phyloP scores from a whole-genome alignment of 164 flowering plant species.

The Platanus orientalis region DNA sequence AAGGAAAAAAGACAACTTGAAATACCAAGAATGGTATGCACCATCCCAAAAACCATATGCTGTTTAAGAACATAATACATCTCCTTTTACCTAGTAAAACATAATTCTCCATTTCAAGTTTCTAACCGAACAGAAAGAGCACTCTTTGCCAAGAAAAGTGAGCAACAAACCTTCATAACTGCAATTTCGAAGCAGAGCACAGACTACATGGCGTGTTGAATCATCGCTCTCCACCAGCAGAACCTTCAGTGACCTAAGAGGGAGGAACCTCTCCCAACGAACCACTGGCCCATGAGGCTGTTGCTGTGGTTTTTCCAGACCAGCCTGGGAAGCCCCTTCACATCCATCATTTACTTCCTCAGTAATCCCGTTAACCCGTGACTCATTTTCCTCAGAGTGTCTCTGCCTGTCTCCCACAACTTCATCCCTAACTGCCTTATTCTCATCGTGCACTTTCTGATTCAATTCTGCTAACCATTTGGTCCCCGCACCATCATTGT shows the following conservation, averaged over 20 bases:
- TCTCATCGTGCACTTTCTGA: slow-evolving; percentile 25
- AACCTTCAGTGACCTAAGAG: slow-evolving; percentile 47
- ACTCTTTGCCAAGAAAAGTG: not conserved
- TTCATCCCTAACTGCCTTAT: slow-evolving; percentile 36
- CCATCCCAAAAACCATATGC: not conserved
- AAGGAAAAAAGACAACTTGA: too few relatives aligned
- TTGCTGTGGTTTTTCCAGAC: slow-evolving; percentile 32
- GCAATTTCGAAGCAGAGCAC: slow-evolving; percentile 61
- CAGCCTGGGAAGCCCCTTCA: slow-evolving; percentile 13
- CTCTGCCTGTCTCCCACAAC: slow-evolving; percentile 42
- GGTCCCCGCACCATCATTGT: slow-evolving; percentile 23
- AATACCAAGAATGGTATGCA: too few relatives aligned
- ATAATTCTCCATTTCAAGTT: not conserved
- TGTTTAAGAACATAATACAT: not conserved
- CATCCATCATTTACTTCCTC: slow-evolving; percentile 21
- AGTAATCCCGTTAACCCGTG: slow-evolving; percentile 25
- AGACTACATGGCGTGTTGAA: slow-evolving; percentile 59
- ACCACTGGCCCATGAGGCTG: slow-evolving; percentile 45
- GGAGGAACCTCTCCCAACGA: slow-evolving; percentile 65
- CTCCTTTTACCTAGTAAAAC: not conserved
- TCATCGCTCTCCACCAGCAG: slow-evolving; percentile 64
- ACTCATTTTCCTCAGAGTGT: slow-evolving; percentile 40
- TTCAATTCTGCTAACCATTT: slow-evolving; percentile 32
- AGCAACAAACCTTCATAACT: slow-evolving; percentile 54
- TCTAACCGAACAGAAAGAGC: not conserved